A percentile compares a stretch with the other conserved stretches of the same genome.
phyloP scores from a whole-genome alignment of 305 asterid species.

The Fraxinus albicans region DNA sequence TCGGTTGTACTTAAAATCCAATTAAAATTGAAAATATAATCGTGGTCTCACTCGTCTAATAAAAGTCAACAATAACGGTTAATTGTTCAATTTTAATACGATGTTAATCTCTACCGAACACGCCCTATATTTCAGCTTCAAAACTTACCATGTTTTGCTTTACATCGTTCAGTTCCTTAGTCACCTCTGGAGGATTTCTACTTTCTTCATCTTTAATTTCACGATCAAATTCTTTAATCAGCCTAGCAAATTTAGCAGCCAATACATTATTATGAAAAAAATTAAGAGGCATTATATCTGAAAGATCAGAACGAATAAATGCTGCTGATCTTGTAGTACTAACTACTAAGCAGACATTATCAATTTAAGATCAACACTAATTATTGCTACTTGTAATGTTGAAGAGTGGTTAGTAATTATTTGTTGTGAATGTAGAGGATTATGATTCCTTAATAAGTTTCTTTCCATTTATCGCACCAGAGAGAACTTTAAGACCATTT shows the following conservation, averaged over 20 bases:
- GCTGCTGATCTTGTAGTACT: conserved; percentile 7
- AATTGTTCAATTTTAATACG: no score
- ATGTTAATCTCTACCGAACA: no score
- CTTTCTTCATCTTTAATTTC: conserved; percentile 94
- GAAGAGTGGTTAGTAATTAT: not conserved
- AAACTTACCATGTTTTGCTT: conserved; percentile 84
- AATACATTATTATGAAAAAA: conserved; percentile 4
- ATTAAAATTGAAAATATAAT: no score
- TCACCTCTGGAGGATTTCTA: conserved; percentile 71
- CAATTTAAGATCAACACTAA: not conserved
- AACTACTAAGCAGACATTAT: not conserved
- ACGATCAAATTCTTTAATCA: conserved; percentile 93
- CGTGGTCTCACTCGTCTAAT: no score
- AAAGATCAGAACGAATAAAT: conserved; percentile 7
- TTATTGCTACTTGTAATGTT: not conserved
- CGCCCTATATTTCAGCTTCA: not conserved
- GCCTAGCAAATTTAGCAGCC: conserved; percentile 40
- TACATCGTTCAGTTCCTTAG: conserved; percentile 90
- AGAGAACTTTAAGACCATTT: not conserved
- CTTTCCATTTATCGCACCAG: not conserved
- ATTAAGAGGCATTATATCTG: conserved; percentile 15
- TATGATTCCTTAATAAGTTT: not conserved
- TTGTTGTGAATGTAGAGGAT: not conserved
- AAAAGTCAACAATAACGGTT: no score
- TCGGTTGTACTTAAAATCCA: no score